Base-by-base conservation (phyloP, 164 flowering plant genomes). In the Protea cynaroides region DNA sequence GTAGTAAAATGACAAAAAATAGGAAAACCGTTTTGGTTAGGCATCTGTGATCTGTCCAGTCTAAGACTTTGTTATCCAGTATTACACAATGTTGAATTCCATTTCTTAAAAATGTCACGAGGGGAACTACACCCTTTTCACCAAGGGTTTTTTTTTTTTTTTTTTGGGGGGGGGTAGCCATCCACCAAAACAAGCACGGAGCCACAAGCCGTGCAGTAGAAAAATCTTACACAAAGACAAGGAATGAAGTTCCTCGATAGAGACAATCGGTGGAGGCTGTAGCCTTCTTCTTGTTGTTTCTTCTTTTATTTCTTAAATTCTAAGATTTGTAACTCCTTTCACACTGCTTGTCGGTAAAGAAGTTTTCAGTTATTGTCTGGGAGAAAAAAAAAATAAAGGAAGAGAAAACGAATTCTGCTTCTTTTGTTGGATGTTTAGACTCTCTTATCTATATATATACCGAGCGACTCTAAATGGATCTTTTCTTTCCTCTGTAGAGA, bases 171-270 rank as follows among this genome's bases (percentile, higher is more conserved):
- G n/a, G n/a, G n/a, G n/a, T n/a, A n/a, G n/a, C n/a, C n/a, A n/a
- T n/a, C n/a, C n/a, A n/a, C n/a, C n/a, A n/a, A 37, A 37, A 66
- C 68, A 69, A 66, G 69, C 77, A 70, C 68, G 72, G 74, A 71
- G 74, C 71, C 72, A 71, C 69, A 71, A 44, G 69, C 59, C 64
- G 61, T 61, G 63, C 59, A 63, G 9, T 58, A 38, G 59, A 38
- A 57, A 22, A 25, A 62, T 57, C 53, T 44, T 57, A 61, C 55
- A 53, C 44, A 69, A 61, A 57, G 71, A 73, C 80, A 71, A 56
- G 64, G 46, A 68, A 62, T 54, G 67, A 58, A 29, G 65, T 57
- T 68, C 65, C 69, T 68, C 65, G 57, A 57, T 58, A 29, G 38
- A 37, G 71, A 55, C 73, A 65, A 71, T 65, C 56, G 64, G 58